Evolutionary conservation across 768 basidiomycete species (phyloP), one percentile per base, ranked within the genome.

Genomic region (Leccinum sublutescens): DNA sequence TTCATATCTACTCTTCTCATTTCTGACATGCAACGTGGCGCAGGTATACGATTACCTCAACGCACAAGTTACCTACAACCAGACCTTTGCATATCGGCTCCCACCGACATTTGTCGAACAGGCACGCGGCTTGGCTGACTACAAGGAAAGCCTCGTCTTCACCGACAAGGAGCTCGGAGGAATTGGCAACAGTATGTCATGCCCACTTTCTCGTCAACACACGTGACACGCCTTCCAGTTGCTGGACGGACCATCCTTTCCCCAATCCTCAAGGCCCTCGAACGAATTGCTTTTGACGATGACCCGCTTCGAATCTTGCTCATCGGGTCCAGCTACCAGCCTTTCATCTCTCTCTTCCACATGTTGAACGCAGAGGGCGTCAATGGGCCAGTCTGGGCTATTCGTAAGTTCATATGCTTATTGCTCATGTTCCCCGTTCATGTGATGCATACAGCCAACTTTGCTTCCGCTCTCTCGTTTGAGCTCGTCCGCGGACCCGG

Each of bases 301-400:
- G 87, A 91, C 75, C 86, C 89, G 36, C 82, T 94, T 54, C 87
- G 89, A 66, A 79, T 95, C 71, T 77, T 88, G 71, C 76, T 93
- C 61, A 78, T 91, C 62, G 84, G 88, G 75, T 85, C 87, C 9
- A 89, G 89, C 57, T 94, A 93, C 77, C 91, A 93, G 73, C 86
- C 92, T 5, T 91, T 94, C 81, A 84, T 93, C 66, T 92, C 90
- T 9, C 80, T 94, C 68, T 88, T 95, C 81, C 83, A 85, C 66
- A 84, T 89, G 75, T 81, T 89, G 40, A 86, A 84, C 36, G 77
- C 86, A 56, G 66, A 76, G 57, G 72, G 78, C 47, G 72, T 77
- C 19, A 74, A 82, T 58, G 85, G 86, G 4, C 79, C 85, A 60
- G 68, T 85, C 60, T 71, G 74, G 58, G 88, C 81, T 27, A 82